Evolutionary conservation across 1,284 basidiomycete genomes (phyloP).

Genomic region (Thelephora terrestris): DNA sequence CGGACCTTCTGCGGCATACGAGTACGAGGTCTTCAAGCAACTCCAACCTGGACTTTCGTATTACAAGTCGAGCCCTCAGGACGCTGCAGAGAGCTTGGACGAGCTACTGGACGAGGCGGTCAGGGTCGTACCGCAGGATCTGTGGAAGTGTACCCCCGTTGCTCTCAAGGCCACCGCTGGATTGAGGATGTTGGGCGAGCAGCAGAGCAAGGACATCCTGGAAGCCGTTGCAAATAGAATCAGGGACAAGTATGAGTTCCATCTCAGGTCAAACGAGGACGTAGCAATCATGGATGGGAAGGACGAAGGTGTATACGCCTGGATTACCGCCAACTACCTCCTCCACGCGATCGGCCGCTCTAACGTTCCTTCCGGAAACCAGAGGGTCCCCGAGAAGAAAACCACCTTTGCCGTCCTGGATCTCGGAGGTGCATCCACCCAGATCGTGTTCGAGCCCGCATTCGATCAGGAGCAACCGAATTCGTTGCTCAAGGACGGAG

Average conservation of each 20-base stretch:
- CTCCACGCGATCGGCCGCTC: conserved; percentile 61
- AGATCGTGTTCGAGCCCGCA: conserved; percentile 93
- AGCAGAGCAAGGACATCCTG: conserved; percentile 68
- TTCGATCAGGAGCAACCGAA: conserved; percentile 39
- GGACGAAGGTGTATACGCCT: conserved; percentile 95
- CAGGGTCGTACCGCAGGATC: conserved; percentile 57
- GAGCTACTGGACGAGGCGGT: conserved; percentile 76
- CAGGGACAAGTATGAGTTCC: conserved; percentile 65
- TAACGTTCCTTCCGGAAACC: conserved; percentile 13
- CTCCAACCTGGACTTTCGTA: conserved; percentile 75
- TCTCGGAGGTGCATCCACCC: conserved; percentile 93
- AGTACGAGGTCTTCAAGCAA: conserved; percentile 90
- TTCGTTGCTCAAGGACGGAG: conserved; percentile 64
- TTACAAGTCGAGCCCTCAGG: conserved; percentile 47
- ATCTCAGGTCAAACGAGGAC: conserved; percentile 47
- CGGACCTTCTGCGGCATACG: conserved; percentile 66
- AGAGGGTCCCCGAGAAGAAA: conserved; percentile 22
- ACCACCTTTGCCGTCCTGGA: conserved; percentile 90
- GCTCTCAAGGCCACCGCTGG: conserved; percentile 96
- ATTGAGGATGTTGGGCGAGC: conserved; percentile 63
- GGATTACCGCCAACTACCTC: conserved; percentile 97
- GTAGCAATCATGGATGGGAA: conserved; percentile 93
- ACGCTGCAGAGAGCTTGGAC: conserved; percentile 77
- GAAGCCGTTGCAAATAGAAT: conserved; percentile 65
- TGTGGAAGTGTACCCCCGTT: conserved; percentile 77